Evolutionary conservation across 2,329 filamentous ascomycete genomes (phyloP).

Genomic region (Penicillium aurantiogriseum): DNA sequence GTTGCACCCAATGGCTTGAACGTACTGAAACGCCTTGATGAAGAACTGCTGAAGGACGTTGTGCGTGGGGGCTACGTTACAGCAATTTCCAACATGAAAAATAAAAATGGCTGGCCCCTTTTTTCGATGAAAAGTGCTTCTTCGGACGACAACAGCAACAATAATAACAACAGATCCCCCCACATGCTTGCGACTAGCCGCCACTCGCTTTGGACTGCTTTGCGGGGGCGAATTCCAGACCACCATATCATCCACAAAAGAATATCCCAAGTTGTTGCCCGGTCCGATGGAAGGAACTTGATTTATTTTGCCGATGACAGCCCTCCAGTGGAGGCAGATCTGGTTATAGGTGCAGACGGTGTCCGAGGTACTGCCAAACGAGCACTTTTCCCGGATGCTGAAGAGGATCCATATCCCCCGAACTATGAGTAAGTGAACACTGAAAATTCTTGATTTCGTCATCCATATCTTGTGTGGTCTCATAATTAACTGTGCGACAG

Average conservation of each 20-base stretch:
- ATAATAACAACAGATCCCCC: slow-evolving; percentile 3
- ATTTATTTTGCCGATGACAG: slow-evolving; percentile 39
- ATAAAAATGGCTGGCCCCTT: slow-evolving; percentile 36
- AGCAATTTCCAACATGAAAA: slow-evolving; percentile 34
- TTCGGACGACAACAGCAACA: background rate
- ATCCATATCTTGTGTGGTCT: background rate
- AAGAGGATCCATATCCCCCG: slow-evolving; percentile 38
- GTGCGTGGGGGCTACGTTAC: slow-evolving; percentile 37
- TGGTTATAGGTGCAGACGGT: slow-evolving; percentile 47
- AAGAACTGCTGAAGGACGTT: slow-evolving; percentile 34
- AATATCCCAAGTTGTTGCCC: slow-evolving; percentile 30
- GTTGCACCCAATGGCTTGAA: slow-evolving; percentile 43
- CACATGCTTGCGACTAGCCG: slow-evolving; percentile 39
- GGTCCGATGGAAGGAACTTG: slow-evolving; percentile 24
- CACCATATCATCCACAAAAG: slow-evolving; percentile 35
- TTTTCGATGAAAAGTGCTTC: slow-evolving; percentile 22
- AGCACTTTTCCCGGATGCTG: slow-evolving; percentile 36
- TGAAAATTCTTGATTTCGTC: background rate
- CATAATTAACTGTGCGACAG: slow-evolving; percentile 16
- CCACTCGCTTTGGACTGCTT: slow-evolving; percentile 39
- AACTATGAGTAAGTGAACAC: slow-evolving; percentile 39
- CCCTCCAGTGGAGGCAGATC: slow-evolving; percentile 36
- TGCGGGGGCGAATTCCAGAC: slow-evolving; percentile 38
- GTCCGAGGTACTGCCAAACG: slow-evolving; percentile 38
- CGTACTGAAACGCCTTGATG: slow-evolving; percentile 40